phyloP scores from a whole-genome alignment of 1,139 yeast species.

The Pichia sp. region DNA sequence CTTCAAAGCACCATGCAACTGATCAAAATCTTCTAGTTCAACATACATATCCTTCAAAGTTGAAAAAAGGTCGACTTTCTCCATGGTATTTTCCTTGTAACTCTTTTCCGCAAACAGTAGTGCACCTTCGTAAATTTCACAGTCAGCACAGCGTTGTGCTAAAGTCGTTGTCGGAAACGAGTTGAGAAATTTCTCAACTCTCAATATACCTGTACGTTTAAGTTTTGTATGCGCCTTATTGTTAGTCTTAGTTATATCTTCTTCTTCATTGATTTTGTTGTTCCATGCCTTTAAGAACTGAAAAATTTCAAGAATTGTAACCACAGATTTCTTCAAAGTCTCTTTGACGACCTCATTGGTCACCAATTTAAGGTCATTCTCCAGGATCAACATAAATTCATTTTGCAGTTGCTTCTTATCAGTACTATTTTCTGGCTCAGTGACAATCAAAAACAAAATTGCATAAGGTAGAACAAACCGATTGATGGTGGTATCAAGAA shows the following conservation, averaged over 20 bases:
- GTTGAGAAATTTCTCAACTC: constrained; percentile 41
- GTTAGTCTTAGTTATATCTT: constrained; percentile 15
- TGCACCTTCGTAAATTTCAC: constrained; percentile 83
- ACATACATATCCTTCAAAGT: constrained; percentile 77
- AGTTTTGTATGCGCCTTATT: constrained; percentile 5
- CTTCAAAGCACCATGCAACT: constrained; percentile 79
- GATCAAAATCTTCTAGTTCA: constrained; percentile 81
- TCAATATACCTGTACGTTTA: constrained; percentile 12
- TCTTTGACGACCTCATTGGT: constrained; percentile 48
- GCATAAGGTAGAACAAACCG: constrained; percentile 76
- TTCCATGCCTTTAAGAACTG: constrained; percentile 85
- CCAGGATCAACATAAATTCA: constrained; percentile 57
- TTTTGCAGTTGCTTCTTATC: constrained; percentile 39
- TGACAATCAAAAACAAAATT: constrained; percentile 46
- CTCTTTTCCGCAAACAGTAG: constrained; percentile 82
- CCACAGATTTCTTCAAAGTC: constrained; percentile 56
- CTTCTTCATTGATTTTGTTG: constrained; percentile 30
- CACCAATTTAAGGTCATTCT: constrained; percentile 36
- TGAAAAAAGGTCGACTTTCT: constrained; percentile 37
- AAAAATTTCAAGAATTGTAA: constrained; percentile 66
- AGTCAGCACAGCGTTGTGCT: constrained; percentile 75
- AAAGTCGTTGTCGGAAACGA: constrained; percentile 60
- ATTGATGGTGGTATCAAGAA: constrained; percentile 52
- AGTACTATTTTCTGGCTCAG: constrained; percentile 43
- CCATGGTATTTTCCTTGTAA: constrained; percentile 39